Base-by-base conservation (phyloP, 306 rosid genomes). In the Castanopsis chinensis region DNA sequence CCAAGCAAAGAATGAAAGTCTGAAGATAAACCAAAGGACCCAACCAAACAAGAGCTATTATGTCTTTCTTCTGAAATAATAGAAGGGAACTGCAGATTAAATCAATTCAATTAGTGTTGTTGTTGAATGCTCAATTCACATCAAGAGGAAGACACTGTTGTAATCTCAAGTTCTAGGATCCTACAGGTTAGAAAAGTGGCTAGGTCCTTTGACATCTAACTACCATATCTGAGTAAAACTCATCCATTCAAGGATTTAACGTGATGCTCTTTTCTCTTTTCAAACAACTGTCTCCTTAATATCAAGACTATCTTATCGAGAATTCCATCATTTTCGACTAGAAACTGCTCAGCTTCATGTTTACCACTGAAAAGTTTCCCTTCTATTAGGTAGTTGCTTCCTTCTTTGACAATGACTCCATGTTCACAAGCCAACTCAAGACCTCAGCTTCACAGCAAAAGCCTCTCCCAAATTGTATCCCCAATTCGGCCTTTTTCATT, bases 381-480 rank as follows among this genome's bases (percentile, higher is more conserved):
- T 69, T 88, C 91, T 51, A 94, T 84, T 18, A 79, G 69, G 85
- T 87, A 94, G 82, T 59, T 84, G 45, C 75, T 83, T 61, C 88
- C 92, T 75, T 89, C 86, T 84, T 83, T 82, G 20, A 81, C 45
- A 79, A 94, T 80, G 71, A 85, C 30, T 79, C 94, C 90, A 61
- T 88, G 91, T 61, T 92, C 91, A 85, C 93, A 87, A 69, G 92
- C 97, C 88, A 92, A 82, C 56, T 91, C 92, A 94, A 83, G 21
- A 87, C 90, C 87, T 94, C 97, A 25, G 91, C 74, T 82, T 91
- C 90, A 51, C 73, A 76, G 84, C 90, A 75, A 74, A 94, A 82
- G 67, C 99, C 97, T 77, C 80, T 85, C 72, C 97, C 99, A 73
- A 92, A 94, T 30, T 76, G 80, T 83, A 94, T 88, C 68, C 83